Conservation (phyloP, 768 basidiomycete genomes). For the Panellus pusillus region DNA sequence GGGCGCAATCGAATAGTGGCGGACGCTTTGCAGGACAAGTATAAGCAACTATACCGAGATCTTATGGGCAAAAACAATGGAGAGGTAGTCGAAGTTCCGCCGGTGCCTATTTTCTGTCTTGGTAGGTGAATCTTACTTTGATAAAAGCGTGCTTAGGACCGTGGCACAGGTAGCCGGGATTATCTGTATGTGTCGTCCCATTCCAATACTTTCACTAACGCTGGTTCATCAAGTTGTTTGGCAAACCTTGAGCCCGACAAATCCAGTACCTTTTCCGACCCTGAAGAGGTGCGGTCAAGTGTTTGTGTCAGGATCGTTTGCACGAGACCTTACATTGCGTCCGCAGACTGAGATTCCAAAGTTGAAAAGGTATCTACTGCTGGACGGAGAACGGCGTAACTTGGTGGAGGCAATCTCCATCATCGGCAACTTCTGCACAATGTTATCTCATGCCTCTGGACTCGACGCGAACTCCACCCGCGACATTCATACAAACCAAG, state of each 20-base stretch:
- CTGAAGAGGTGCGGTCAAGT: constrained; percentile 5
- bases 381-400: constrained; percentile 13
- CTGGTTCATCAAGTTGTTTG: neutral
- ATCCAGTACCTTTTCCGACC: neutral
- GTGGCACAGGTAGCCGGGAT: constrained; percentile 12
- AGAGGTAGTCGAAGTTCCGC: constrained; percentile 4
- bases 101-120: neutral
- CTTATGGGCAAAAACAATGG: neutral
- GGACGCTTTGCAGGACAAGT: constrained; percentile 1
- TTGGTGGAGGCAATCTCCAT: constrained; percentile 8
- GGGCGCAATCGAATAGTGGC: constrained; percentile 12
- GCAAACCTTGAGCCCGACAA: constrained; percentile 1
- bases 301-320: neutral
- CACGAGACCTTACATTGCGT: neutral
- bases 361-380: constrained; percentile 6
- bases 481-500: neutral
- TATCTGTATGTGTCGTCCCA: constrained; percentile 7
- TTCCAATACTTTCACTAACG: neutral
- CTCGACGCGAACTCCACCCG: neutral
- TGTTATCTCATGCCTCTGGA: neutral
- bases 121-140: no score
- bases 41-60: neutral
- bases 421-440: neutral
- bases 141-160: neutral
- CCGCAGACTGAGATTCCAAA: constrained; percentile 13